A percentile compares a stretch with the other conserved stretches of the same genome.
These are phyloP conservation scores for Talaromyces piceae DNA, from an alignment of 2,329 filamentous ascomycete species.

Conservation along the genomic window DNA sequence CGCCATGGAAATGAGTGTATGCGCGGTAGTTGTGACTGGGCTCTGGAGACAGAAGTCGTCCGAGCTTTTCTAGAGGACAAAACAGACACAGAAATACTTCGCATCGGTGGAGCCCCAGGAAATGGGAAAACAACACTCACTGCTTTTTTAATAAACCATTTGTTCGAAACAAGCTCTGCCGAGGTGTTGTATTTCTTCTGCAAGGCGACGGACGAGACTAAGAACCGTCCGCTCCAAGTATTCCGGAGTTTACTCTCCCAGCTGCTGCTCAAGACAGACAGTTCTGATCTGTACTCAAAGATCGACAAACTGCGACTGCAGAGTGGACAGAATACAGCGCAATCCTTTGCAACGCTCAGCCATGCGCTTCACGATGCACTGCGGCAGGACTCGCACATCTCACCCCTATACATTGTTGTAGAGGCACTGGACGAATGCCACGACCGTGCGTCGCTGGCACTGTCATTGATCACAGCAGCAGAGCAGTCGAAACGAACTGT, in stretches of 20 bases:
- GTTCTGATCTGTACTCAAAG: not conserved
- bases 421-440: slow-evolving; percentile 7
- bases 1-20: not conserved
- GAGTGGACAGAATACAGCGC: not conserved
- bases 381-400: not conserved
- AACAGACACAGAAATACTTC: not conserved
- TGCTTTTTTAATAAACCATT: not conserved
- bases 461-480: not conserved
- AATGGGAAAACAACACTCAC: slow-evolving; percentile 4
- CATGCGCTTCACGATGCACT: slow-evolving; percentile 1
- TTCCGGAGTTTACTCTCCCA: slow-evolving; percentile 5
- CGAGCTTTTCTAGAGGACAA: not conserved
- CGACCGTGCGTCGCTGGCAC: not conserved
- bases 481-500: not conserved
- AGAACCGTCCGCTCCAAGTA: not conserved
- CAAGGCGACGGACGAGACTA: slow-evolving; percentile 2
- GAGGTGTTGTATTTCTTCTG: slow-evolving; percentile 3
- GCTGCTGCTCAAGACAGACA: not conserved
- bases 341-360: slow-evolving; percentile 1
- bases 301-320: slow-evolving; percentile 3
- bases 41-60: not conserved
- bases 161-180: not conserved
- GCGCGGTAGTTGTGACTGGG: slow-evolving; percentile 3
- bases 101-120: slow-evolving; percentile 1
- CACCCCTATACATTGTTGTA: slow-evolving; percentile 2